A percentile compares a stretch with the other conserved stretches of the same genome.
Evolutionary conservation across 73 alveolate species (phyloP).

Genomic region (Tetrahymena elliotti): DNA sequence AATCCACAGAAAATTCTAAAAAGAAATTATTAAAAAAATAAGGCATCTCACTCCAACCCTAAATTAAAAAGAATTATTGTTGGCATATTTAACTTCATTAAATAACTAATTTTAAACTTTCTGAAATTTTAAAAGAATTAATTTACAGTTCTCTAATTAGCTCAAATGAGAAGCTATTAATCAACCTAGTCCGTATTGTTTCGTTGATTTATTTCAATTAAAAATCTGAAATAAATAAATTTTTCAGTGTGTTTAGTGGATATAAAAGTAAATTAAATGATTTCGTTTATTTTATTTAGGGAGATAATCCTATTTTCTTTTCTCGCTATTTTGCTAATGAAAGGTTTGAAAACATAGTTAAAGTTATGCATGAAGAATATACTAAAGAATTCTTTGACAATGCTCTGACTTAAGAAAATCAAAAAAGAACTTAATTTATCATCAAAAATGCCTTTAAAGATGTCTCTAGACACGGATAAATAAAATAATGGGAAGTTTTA

Average conservation of each 20-base stretch:
- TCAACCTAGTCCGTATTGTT: background rate
- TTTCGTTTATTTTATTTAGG: background rate
- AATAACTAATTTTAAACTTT: background rate
- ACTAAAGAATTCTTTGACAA: background rate
- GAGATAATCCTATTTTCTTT: background rate
- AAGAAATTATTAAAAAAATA: too few species aligned
- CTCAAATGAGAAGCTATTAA: background rate
- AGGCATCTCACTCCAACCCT: too few species aligned
- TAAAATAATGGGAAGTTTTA: background rate
- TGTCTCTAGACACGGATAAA: background rate
- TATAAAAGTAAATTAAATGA: background rate
- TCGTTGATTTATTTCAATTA: background rate
- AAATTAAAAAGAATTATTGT: too few species aligned
- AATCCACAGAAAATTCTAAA: too few species aligned
- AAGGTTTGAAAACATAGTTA: background rate
- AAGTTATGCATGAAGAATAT: background rate
- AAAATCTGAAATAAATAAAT: background rate
- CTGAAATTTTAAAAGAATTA: too few species aligned
- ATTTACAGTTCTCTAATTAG: background rate
- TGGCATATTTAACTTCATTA: too few species aligned
- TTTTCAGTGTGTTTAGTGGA: background rate
- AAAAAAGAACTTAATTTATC: background rate
- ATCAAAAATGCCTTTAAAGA: background rate
- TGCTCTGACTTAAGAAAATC: background rate
- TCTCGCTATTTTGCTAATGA: background rate